Evolutionary conservation across 2,329 filamentous ascomycete genomes (phyloP), one percentile per base, ranked within the genome.

Genomic region (Thielaviopsis ethacetica): DNA sequence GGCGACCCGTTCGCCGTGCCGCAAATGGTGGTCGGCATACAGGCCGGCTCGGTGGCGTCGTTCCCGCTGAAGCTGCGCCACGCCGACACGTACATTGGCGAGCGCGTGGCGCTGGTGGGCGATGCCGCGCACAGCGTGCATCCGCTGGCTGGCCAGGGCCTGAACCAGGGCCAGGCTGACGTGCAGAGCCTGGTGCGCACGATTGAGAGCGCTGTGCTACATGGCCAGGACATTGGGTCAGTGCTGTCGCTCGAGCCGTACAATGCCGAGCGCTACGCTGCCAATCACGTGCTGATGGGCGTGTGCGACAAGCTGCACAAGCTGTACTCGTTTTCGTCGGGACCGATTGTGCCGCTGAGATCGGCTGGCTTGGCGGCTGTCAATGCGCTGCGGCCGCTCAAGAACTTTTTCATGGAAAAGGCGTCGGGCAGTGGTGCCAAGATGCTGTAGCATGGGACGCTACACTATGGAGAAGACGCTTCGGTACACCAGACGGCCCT

Each of bases 51-150:
- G 19, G 76, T 94, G 15, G 91, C 93, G 1, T 91, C 88, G 0
- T 98, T 98, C 71, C 93, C 93, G 0, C 79, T 98, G 19, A 88
- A 86, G 67, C 78, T 97, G 74, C 84, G 91, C 27, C 93, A 98
- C 69, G 91, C 91, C n/a, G 88, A 94, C 67, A 89, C 88, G 1
- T 98, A 98, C 68, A 86, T 88, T 50, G 86, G 84, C 47, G 89
- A 95, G 66, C 85, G 93, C n/a, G 76, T 96, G 9, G 93, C 91
- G 0, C 80, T 98, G 1, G 82, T 98, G 41, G 93, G 93, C 62
- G 93, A 98, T 64, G 93, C 93, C 1, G 93, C 93, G 7, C 93
- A 98, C 69, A 95, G 91, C 1, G 84, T 95, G 63, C 93, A 98
- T 69, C 93, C 93, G 0, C 83, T 98, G 3, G 93, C 89, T 1